Evolutionary conservation across 208 protist species (phyloP), one percentile per base, ranked within the genome.

Genomic region (Acanthamoeba sp.): DNA sequence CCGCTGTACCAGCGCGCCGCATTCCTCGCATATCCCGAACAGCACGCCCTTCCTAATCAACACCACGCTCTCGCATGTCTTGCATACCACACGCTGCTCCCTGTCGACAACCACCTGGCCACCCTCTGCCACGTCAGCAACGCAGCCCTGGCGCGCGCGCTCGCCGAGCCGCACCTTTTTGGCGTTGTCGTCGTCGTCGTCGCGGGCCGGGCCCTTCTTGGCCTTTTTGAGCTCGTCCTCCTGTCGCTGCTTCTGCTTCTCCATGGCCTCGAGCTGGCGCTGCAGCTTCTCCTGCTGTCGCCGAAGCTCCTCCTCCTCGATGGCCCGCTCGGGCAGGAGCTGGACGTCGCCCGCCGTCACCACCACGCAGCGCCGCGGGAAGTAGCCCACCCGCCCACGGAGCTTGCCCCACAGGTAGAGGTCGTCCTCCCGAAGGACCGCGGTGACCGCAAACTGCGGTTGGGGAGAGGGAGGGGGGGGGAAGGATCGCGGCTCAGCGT

Each of bases 251-350:
- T 27, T 14, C 59, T 66, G 59, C 59, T 32, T 66, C 59, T 66
- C 59, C 59, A 66, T 66, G 59, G n/a, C 59, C 59, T 66, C 59
- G 59, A 66, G 59, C 59, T 66, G 1, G 59, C 59, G 59, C 59
- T 66, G 20, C 27, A 66, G 59, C 27, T 32, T 27, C 59, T 66
- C 59, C 27, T 66, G 59, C 59, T 66, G 59, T 1, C 59, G 59
- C 9, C 59, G 59, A 0, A 66, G 59, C 27, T 66, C 27, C 59
- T 66, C 59, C 59, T 66, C 59, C 12, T 66, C 59, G 59, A 66
- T 27, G 59, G 27, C n/a, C 18, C n/a, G 20, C 59, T 66, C 59
- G 59, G 59, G 59, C 59, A 66, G 59, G 5, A 66, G 18, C 59
- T 14, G 0, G 27, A 66, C 59, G 59, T 66, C 59, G 59, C 59